Base-by-base conservation (phyloP, 2,329 filamentous ascomycete species). In the Nectriaceae sp. region DNA sequence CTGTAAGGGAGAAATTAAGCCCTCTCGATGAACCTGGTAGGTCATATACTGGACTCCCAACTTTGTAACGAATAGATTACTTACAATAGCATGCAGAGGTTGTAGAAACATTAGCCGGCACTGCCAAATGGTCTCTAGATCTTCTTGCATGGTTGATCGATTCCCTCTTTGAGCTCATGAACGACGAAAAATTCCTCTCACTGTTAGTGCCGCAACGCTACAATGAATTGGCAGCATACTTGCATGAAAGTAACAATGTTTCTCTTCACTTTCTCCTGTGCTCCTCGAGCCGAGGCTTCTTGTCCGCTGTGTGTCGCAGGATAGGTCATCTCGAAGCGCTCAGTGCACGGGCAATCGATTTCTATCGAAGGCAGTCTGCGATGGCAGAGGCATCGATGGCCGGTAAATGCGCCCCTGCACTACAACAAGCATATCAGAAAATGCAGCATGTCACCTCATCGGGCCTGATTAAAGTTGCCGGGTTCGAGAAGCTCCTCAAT, bases 111-210 rank as follows among this genome's bases (percentile, higher is more conserved):
- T 73, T 95, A 11, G 80, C 85, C 4, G 89, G 89, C 19, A 87
- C 90, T 46, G 83, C 88, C 4, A 85, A 82, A 62, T 97, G 92
- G 92, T 82, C 83, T 1, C 75, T 91, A 29, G 87, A 93, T 51
- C 74, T 95, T 13, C 68, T 87, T 39, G 75, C 78, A 3, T 87
- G 83, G 80, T 65, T 86, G 11, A 72, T 74, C n/a, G 81, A 86
- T 57, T 75, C 74, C 16, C 69, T 87, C 2, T 82, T 85, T 52
- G 69, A 75, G 35, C 74, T 86, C 11, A 71, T 78, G 42, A 74
- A 77, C 42, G 79, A 83, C 49, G 62, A 62, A 3, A 71, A 73
- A 40, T 82, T 83, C 54, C 73, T 76, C 60, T 69, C 70, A 35
- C 72, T 80, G 4, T 70, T 84, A n/a, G 62, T 68, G 5, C 72